A percentile compares a stretch with the other conserved stretches of the same genome.
Conservation (phyloP, 176 grass and related monocot species). For the Oryza meyeriana region DNA sequence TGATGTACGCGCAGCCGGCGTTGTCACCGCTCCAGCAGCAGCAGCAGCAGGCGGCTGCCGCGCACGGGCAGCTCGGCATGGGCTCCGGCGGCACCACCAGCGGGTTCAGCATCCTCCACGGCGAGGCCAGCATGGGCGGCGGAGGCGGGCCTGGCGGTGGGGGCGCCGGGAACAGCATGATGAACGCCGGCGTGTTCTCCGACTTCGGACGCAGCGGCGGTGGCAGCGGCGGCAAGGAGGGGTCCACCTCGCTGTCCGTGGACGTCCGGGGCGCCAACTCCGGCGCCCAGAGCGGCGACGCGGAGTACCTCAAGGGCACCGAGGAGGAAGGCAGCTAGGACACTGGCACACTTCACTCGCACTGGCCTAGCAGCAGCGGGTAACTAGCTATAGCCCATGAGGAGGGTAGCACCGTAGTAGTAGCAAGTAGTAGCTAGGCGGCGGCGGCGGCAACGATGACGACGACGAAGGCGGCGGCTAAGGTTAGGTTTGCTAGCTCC, state of each 20-base stretch:
- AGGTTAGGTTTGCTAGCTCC: slow-evolving; percentile 12
- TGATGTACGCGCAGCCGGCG: slow-evolving; percentile 73
- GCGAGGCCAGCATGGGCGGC: slow-evolving; percentile 74
- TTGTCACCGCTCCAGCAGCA: slow-evolving; percentile 72
- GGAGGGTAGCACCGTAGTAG: slow-evolving; percentile 11
- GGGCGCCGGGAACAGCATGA: slow-evolving; percentile 49
- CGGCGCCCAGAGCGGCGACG: slow-evolving; percentile 59
- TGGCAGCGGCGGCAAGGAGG: slow-evolving; percentile 43
- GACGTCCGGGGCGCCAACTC: slow-evolving; percentile 56
- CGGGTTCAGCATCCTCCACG: slow-evolving; percentile 89
- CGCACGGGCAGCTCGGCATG: slow-evolving; percentile 63
- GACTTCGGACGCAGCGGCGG: slow-evolving; percentile 59
- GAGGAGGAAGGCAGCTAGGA: slow-evolving; percentile 74
- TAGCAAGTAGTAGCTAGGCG: background rate
- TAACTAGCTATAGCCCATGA: slow-evolving; percentile 1
- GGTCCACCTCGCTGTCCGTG: slow-evolving; percentile 44
- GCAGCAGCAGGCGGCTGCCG: slow-evolving; percentile 43
- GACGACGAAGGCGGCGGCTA: background rate
- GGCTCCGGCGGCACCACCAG: slow-evolving; percentile 45
- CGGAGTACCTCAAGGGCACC: slow-evolving; percentile 78
- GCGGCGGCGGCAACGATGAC: no score
- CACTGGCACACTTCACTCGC: background rate
- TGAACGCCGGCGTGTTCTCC: slow-evolving; percentile 62
- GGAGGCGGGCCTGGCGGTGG: slow-evolving; percentile 39
- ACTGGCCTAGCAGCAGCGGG: background rate